Evolutionary conservation across 129 eudicot genomes (phyloP).

Genomic region (Arctium minus): DNA sequence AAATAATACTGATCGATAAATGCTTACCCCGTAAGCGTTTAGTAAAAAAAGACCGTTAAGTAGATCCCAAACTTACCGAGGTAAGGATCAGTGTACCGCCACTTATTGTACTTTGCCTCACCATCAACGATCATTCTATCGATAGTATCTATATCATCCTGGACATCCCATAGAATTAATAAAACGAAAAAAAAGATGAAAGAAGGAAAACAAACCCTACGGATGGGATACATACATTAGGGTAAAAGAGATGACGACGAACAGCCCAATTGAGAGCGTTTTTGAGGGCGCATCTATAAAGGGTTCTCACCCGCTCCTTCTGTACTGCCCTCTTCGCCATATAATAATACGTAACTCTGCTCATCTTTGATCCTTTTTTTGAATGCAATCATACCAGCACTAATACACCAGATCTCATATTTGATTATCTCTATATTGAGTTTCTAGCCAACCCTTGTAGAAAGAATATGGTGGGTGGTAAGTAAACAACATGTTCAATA

Average conservation of each 20-base stretch:
- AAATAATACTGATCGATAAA: too few species aligned
- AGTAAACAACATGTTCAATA: too few species aligned
- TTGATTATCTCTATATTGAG: not conserved
- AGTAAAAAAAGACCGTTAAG: too few species aligned
- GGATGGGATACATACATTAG: constrained; percentile 49
- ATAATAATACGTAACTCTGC: constrained; percentile 56
- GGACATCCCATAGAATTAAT: constrained; percentile 9
- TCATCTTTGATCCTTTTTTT: constrained; percentile 36
- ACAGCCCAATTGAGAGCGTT: constrained; percentile 96
- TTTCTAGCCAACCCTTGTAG: too few species aligned
- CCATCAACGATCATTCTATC: constrained; percentile 88
- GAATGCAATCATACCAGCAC: not conserved
- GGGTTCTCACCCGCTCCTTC: constrained; percentile 75
- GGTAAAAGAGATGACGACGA: constrained; percentile 86
- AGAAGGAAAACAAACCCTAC: constrained; percentile 35
- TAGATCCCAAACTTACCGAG: constrained; percentile 49
- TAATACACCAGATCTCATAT: not conserved
- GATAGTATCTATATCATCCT: constrained; percentile 83
- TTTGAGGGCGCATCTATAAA: constrained; percentile 74
- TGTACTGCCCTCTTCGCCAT: constrained; percentile 75
- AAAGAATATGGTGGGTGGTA: too few species aligned
- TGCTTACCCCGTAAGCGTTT: too few species aligned
- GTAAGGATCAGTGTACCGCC: constrained; percentile 96
- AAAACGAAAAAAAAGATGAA: too few species aligned
- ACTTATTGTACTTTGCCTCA: constrained; percentile 66